Evolutionary conservation across 2,329 filamentous ascomycete genomes (phyloP).

Genomic region (Ophiostoma fasciatum): DNA sequence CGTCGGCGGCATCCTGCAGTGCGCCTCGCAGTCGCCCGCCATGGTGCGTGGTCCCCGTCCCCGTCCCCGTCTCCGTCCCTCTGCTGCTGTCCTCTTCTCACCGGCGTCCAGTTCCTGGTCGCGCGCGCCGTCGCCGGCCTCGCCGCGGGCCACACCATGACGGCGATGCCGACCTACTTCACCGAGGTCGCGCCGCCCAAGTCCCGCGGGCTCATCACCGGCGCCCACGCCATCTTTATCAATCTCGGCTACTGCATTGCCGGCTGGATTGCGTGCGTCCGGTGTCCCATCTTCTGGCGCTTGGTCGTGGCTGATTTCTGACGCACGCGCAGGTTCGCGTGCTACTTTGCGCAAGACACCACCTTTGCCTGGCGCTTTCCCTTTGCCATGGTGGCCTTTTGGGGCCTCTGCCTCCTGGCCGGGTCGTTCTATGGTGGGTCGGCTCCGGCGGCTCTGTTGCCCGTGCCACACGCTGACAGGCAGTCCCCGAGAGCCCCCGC

Average conservation of each 20-base stretch:
- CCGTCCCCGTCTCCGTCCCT: no score
- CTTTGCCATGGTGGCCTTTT: constrained; percentile 1
- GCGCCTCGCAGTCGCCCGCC: not conserved
- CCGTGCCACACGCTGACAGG: not conserved
- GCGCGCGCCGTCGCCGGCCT: not conserved
- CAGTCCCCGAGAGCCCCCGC: constrained; percentile 2
- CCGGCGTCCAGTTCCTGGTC: not conserved
- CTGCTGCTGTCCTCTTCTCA: no score
- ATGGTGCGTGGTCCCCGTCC: not conserved
- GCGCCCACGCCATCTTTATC: constrained; percentile 5
- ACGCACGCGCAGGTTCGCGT: not conserved
- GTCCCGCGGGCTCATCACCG: constrained; percentile 4
- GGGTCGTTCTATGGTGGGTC: constrained; percentile 1
- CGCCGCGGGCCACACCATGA: not conserved
- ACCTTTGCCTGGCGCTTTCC: constrained; percentile 4
- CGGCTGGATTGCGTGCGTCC: constrained; percentile 5
- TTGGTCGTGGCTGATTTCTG: no score
- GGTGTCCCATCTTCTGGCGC: no score
- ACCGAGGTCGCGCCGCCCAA: constrained; percentile 1
- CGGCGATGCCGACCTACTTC: constrained; percentile 2
- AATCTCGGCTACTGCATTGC: constrained; percentile 3
- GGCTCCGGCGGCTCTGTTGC: no score
- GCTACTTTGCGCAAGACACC: constrained; percentile 1
- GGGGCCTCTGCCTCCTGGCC: not conserved
- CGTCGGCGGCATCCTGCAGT: not conserved